Evolutionary conservation across 2,329 filamentous ascomycete genomes (phyloP).

Genomic region (Tympanopsis confertula): DNA sequence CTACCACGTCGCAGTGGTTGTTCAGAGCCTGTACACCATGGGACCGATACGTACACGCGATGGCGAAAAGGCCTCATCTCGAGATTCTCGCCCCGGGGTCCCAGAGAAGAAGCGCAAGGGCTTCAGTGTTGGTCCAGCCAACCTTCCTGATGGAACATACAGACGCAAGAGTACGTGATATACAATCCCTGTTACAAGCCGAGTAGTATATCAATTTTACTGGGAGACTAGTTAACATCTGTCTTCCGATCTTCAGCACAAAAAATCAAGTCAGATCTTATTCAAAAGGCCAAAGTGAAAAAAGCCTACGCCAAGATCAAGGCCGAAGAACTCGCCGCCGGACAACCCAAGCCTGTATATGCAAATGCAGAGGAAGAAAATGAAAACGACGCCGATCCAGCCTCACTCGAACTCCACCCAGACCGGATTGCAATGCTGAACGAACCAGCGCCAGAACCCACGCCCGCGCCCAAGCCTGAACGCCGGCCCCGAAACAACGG

Average conservation of each 20-base stretch:
- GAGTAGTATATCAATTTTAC: not conserved
- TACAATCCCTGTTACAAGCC: not conserved
- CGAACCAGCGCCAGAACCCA: slow-evolving; percentile 13
- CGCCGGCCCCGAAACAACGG: slow-evolving; percentile 3
- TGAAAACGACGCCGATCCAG: slow-evolving; percentile 9
- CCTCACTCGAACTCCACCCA: slow-evolving; percentile 40
- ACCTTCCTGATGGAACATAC: slow-evolving; percentile 82
- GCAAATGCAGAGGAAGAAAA: slow-evolving; percentile 7
- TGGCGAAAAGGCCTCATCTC: no score
- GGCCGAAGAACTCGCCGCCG: slow-evolving; percentile 35
- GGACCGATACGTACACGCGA: no score
- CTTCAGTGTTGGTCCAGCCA: slow-evolving; percentile 78
- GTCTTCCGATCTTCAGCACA: slow-evolving; percentile 41
- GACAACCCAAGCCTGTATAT: slow-evolving; percentile 12
- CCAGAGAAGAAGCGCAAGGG: slow-evolving; percentile 37
- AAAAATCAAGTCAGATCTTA: slow-evolving; percentile 80
- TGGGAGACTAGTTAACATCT: not conserved
- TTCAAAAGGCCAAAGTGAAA: slow-evolving; percentile 85
- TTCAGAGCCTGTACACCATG: no score
- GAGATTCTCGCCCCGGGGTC: no score
- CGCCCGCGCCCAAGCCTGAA: slow-evolving; percentile 4
- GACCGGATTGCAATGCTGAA: slow-evolving; percentile 48
- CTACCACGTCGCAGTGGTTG: no score
- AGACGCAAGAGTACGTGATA: slow-evolving; percentile 55
- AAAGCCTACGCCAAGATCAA: slow-evolving; percentile 87